Evolutionary conservation across 2,329 filamentous ascomycete species (phyloP), one percentile per base, ranked within the genome.

Genomic region (Mollisia scopiformis): DNA sequence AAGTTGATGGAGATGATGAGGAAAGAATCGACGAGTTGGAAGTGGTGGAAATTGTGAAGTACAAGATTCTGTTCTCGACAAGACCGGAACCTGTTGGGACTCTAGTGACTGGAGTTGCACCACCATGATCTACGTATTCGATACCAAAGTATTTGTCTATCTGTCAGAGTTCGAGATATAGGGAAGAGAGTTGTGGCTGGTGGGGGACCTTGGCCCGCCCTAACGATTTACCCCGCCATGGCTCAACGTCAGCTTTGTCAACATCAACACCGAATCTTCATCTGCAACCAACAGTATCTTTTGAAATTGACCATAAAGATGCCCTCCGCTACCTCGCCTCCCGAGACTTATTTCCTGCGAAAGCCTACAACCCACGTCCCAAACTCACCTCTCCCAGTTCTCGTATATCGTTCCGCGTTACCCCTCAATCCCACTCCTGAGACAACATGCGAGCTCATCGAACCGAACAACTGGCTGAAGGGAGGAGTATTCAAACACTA

Each of bases 41-140:
- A 77, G 84, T 98, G 66, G 87, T 93, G 55, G 94, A 97, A 75
- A 86, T 98, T 68, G 83, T 98, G 65, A 90, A 88, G 79, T 90
- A 89, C 73, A 97, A 96, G 79, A 79, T 98, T 67, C 78, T 96
- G 49, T 98, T 98, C 76, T 88, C 89, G 19, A 84, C 84, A 62
- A 82, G 94, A 50, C 94, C 94, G 5, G 94, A 98, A 77, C 94
- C 94, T 49, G 90, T 97, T 57, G 86, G 87, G 13, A 66, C 70
- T 33, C 62, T 52, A 47, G 59, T 47, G 35, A 55, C 54, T 31
- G 57, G 33, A 13, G 57, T 57, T 43, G 49, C 13, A 13, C 35
- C n/a, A n/a, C n/a, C n/a, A n/a, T n/a, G n/a, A n/a, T n/a, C n/a
- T n/a, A n/a, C n/a, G n/a, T n/a, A n/a, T n/a, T n/a, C n/a, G n/a